Percentiles rank a stretch among this genome's conserved stretches.
phyloP scores from a whole-genome alignment of 495 filamentous ascomycete genomes.

The Xeromyces bisporus region DNA sequence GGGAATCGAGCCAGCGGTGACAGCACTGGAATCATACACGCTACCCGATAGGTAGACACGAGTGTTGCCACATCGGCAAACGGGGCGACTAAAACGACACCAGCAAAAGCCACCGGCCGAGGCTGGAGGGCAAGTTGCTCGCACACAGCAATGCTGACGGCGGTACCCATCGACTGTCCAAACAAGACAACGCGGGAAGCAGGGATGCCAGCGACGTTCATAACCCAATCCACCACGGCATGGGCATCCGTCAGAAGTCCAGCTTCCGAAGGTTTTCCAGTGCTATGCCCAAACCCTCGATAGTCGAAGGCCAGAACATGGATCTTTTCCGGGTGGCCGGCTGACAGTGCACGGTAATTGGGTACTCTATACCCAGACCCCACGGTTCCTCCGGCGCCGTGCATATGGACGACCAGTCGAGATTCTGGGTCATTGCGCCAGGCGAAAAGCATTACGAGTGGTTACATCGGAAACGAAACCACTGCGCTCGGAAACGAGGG shows the following conservation, averaged over 20 bases:
- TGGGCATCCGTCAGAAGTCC: slow-evolving; percentile 56
- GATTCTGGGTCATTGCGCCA: slow-evolving; percentile 44
- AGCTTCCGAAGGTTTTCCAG: slow-evolving; percentile 49
- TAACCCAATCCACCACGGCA: slow-evolving; percentile 47
- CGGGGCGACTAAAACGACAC: slow-evolving; percentile 22
- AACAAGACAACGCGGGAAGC: slow-evolving; percentile 53
- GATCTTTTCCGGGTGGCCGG: slow-evolving; percentile 35
- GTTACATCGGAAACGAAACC: slow-evolving; percentile 39
- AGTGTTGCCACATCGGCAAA: slow-evolving; percentile 26
- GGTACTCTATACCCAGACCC: slow-evolving; percentile 43
- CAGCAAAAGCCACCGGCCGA: slow-evolving; percentile 16
- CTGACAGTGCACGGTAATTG: slow-evolving; percentile 45
- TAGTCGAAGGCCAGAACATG: slow-evolving; percentile 60
- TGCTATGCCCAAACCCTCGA: slow-evolving; percentile 59
- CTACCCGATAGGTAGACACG: slow-evolving; percentile 28
- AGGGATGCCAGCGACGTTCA: slow-evolving; percentile 41
- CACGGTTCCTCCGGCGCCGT: slow-evolving; percentile 45
- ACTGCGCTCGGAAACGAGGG: slow-evolving; percentile 30
- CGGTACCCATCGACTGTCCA: slow-evolving; percentile 66
- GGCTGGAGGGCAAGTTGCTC: slow-evolving; percentile 35
- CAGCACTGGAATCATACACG: slow-evolving; percentile 26
- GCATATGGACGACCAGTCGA: slow-evolving; percentile 38
- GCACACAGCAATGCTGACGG: slow-evolving; percentile 45
- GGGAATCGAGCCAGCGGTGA: slow-evolving; percentile 26
- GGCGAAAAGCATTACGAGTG: slow-evolving; percentile 34